A percentile compares a stretch with the other conserved stretches of the same genome.
phyloP scores from a whole-genome alignment of 176 grass and related monocot species.

The Echinochloa phyllopogon region DNA sequence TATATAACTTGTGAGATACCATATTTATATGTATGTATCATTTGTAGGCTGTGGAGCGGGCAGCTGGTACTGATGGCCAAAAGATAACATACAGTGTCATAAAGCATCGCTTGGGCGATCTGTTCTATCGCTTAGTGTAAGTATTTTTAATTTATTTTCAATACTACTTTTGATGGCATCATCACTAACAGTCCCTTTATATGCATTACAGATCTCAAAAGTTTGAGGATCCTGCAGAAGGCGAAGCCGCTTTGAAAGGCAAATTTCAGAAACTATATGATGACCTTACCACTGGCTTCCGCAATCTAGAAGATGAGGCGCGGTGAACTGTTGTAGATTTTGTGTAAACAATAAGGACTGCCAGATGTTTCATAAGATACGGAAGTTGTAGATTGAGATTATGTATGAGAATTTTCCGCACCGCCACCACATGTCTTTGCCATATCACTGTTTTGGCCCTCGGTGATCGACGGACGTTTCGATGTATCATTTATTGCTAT shows the following conservation, averaged over 20 bases:
- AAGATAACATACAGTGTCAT: conserved; percentile 89
- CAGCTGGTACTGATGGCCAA: conserved; percentile 72
- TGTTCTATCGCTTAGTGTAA: conserved; percentile 94
- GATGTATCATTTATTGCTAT: conserved; percentile 47
- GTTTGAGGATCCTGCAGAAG: conserved; percentile 90
- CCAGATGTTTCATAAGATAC: conserved; percentile 34
- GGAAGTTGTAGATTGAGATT: conserved; percentile 36
- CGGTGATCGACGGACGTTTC: conserved; percentile 34
- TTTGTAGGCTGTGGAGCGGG: conserved; percentile 78
- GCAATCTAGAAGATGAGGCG: conserved; percentile 81
- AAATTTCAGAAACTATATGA: conserved; percentile 89
- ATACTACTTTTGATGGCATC: background rate
- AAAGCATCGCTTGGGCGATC: conserved; percentile 84
- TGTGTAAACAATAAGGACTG: conserved; percentile 48
- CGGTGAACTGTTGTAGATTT: conserved; percentile 54
- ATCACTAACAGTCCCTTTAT: conserved; percentile 14
- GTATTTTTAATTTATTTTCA: conserved; percentile 29
- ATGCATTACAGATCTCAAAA: conserved; percentile 72
- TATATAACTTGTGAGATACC: background rate
- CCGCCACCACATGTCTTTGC: background rate
- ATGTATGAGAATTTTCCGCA: conserved; percentile 41
- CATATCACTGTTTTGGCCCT: conserved; percentile 27
- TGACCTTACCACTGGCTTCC: conserved; percentile 76
- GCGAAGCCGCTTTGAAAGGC: conserved; percentile 53
- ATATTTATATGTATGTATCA: conserved; percentile 4